Conservation (phyloP, 306 rosid species). For the Corylus avellana region DNA sequence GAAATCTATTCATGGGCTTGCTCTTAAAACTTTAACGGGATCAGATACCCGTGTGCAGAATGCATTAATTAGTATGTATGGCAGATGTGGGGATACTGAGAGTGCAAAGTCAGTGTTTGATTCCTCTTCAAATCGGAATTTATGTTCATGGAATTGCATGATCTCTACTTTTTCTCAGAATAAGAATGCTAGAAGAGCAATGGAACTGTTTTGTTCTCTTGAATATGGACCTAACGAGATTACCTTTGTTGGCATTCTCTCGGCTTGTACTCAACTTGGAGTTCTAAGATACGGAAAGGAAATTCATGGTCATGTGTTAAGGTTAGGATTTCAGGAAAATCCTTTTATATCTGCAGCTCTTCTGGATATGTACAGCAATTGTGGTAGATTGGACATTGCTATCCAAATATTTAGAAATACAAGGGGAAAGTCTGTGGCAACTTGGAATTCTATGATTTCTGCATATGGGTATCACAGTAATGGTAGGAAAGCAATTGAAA, state of each 20-base stretch:
- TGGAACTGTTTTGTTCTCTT: conserved; percentile 42
- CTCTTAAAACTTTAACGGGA: conserved; percentile 41
- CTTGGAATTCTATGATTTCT: conserved; percentile 62
- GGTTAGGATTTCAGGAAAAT: conserved; percentile 35
- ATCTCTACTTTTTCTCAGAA: conserved; percentile 56
- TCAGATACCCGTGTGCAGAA: conserved; percentile 50
- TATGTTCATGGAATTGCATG: conserved; percentile 67
- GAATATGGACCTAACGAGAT: conserved; percentile 48
- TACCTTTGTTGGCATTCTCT: conserved; percentile 51
- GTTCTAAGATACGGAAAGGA: conserved; percentile 47
- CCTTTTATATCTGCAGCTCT: conserved; percentile 57
- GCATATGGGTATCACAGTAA: conserved; percentile 55
- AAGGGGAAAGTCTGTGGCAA: conserved; percentile 43
- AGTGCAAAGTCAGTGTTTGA: conserved; percentile 50
- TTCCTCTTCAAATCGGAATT: conserved; percentile 34
- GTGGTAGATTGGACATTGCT: conserved; percentile 56
- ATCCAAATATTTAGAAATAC: conserved; percentile 40
- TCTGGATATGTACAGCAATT: conserved; percentile 52
- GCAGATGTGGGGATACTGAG: conserved; percentile 50
- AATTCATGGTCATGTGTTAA: conserved; percentile 38
- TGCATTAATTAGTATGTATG: conserved; percentile 59
- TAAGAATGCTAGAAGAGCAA: conserved; percentile 44
- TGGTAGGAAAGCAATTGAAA: conserved; percentile 45
- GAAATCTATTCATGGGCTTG: conserved; percentile 47
- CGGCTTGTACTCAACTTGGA: conserved; percentile 56